Percentiles rank a stretch among this genome's conserved stretches.
These are phyloP conservation scores for California macrophylla DNA, from an alignment of 441 rosid species.

Conservation along the genomic window DNA sequence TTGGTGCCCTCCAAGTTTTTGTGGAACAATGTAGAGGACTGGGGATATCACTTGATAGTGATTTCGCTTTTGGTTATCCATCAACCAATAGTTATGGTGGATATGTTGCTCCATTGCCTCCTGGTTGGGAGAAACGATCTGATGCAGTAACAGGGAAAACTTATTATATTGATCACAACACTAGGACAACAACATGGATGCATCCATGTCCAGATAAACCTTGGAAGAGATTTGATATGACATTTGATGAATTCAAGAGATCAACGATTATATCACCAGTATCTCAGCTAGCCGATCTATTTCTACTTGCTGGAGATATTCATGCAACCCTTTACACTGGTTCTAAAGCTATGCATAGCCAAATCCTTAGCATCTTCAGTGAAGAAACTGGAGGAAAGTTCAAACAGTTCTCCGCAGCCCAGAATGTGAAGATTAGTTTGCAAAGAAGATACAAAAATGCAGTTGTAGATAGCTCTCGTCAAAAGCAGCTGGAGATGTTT, in stretches of 20 bases:
- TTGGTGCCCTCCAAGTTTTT: conserved; percentile 89
- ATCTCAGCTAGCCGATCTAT: conserved; percentile 84
- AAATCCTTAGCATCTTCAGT: conserved; percentile 83
- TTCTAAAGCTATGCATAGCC: conserved; percentile 99
- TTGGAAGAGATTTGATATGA: conserved; percentile 96
- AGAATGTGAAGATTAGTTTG: conserved; percentile 78
- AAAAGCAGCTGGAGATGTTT: conserved; percentile 95
- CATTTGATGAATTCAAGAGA: conserved; percentile 76
- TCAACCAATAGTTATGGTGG: conserved; percentile 51
- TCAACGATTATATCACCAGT: conserved; percentile 83
- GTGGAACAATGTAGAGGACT: conserved; percentile 88
- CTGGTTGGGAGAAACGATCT: conserved; percentile 90
- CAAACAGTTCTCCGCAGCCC: conserved; percentile 86
- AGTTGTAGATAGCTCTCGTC: conserved; percentile 87
- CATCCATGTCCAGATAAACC: conserved; percentile 98
- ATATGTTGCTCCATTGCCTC: conserved; percentile 84
- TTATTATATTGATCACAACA: conserved; percentile 85
- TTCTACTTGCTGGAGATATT: conserved; percentile 87
- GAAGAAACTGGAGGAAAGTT: conserved; percentile 75
- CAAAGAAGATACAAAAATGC: conserved; percentile 91
- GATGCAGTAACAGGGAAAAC: conserved; percentile 87
- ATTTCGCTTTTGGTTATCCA: conserved; percentile 48
- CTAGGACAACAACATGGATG: conserved; percentile 83
- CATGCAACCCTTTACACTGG: conserved; percentile 98
- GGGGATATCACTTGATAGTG: conserved; percentile 82